phyloP scores from a whole-genome alignment of 495 filamentous ascomycete genomes.

The Pseudomonodictys pantanalensis region DNA sequence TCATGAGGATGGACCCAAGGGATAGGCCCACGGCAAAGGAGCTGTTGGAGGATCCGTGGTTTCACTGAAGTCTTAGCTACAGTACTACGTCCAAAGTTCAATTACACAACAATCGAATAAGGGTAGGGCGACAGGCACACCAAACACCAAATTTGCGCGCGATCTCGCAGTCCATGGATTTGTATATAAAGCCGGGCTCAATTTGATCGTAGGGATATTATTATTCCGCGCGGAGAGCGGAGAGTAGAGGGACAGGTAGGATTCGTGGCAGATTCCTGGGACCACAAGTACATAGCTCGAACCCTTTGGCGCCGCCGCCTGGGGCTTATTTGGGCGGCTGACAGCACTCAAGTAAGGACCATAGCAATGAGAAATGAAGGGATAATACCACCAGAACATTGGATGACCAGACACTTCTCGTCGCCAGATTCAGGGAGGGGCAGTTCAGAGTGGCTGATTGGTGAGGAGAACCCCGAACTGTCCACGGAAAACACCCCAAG shows the following conservation, averaged over 20 bases:
- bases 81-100: no score
- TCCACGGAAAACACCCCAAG: constrained; percentile 4
- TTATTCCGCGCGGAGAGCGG: no score
- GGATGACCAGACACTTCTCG: not conserved
- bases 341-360: no score
- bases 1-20: constrained; percentile 41
- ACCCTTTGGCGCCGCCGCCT: not conserved
- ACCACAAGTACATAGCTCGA: constrained; percentile 2
- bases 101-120: no score
- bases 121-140: no score
- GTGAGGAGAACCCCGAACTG: constrained; percentile 1
- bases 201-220: no score
- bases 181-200: no score
- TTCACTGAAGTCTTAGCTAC: constrained; percentile 3
- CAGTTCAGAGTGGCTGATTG: constrained; percentile 9
- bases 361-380: constrained; percentile 4
- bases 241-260: no score
- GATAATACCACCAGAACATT: not conserved
- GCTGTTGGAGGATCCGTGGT: constrained; percentile 24
- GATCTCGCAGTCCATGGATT: no score
- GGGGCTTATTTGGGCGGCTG: constrained; percentile 1
- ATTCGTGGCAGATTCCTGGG: constrained; percentile 4
- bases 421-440: constrained; percentile 7
- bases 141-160: no score
- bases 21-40: constrained; percentile 39